Evolutionary conservation across 2,329 filamentous ascomycete species (phyloP), one percentile per base, ranked within the genome.

Genomic region (Talaromyces sp.): DNA sequence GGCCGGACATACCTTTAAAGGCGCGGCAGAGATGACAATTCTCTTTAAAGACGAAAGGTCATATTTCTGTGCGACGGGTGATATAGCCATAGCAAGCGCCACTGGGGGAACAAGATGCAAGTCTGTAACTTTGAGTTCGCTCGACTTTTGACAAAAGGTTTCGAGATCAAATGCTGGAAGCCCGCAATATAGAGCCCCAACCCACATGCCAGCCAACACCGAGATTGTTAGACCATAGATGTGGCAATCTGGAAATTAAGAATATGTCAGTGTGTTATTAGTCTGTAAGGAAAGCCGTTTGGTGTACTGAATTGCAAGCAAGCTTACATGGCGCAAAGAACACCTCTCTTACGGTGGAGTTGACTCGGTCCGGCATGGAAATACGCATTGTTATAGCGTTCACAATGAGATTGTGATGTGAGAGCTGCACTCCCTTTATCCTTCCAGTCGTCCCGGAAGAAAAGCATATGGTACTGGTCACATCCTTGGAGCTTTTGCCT

Each of bases 391-490:
- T 59, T n/a, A 66, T 50, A 9, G 84, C 68, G 70, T 95, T 93
- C 61, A 89, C 78, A 11, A 92, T 84, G 62, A 96, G 84, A 70
- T 96, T 96, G 64, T 77, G 73, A 74, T 96, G 91, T 1, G 85
- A 88, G 27, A 96, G 80, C 82, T 89, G 87, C 17, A 96, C 91
- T 10, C 91, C 91, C 73, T 96, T 96, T 2, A 91, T 90, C 55
- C 90, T 78, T 0, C 91, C 91, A 0, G 91, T 96, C 0, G 91
- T 96, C 14, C 91, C 91, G 11, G 86, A 90, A 57, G 86, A 90
- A 72, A 95, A 96, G 0, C 65, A 67, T 32, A 67, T 66, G 3
- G 65, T 65, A 60, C 64, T 66, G 11, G 64, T 58, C 2, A 62
- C 59, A 27, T 66, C 63, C 55, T 65, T 66, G 21, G 66, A 58